A percentile compares a stretch with the other conserved stretches of the same genome.
Evolutionary conservation across 1,139 yeast species (phyloP).

Genomic region (Pichia sp.): DNA sequence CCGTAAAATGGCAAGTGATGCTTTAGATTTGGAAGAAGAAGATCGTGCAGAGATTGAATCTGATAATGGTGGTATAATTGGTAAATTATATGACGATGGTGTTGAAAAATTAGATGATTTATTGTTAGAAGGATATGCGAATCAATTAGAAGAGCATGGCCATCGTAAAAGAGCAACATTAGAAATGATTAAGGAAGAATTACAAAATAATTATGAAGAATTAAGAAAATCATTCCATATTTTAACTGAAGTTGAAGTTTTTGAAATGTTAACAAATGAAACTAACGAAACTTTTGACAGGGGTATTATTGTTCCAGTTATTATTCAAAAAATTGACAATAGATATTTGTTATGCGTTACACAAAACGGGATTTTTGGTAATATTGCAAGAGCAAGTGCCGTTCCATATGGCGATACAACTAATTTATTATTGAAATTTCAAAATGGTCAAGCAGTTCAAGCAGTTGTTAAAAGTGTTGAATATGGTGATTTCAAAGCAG

Average conservation of each 20-base stretch:
- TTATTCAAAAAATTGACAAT: constrained; percentile 50
- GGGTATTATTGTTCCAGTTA: constrained; percentile 76
- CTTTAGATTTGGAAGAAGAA: constrained; percentile 91
- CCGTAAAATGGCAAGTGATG: constrained; percentile 96
- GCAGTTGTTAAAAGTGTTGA: constrained; percentile 69
- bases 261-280: constrained; percentile 88
- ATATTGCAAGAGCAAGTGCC: constrained; percentile 56
- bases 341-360: constrained; percentile 55
- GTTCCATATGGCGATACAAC: constrained; percentile 40
- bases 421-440: constrained; percentile 37
- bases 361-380: constrained; percentile 71
- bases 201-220: constrained; percentile 83
- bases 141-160: constrained; percentile 75
- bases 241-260: constrained; percentile 67
- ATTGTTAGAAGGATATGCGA: constrained; percentile 89
- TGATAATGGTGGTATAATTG: constrained; percentile 74
- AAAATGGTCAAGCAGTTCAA: constrained; percentile 75
- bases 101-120: constrained; percentile 83
- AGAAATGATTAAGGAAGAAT: constrained; percentile 82
- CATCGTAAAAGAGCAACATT: constrained; percentile 76
- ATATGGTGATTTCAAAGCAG: constrained; percentile 67
- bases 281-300: constrained; percentile 58
- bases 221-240: constrained; percentile 65
- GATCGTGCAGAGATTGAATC: constrained; percentile 69
- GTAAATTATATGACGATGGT: constrained; percentile 73